Evolutionary conservation across 2,329 filamentous ascomycete genomes (phyloP), one percentile per base, ranked within the genome.

Genomic region (Cercospora brassicicola): DNA sequence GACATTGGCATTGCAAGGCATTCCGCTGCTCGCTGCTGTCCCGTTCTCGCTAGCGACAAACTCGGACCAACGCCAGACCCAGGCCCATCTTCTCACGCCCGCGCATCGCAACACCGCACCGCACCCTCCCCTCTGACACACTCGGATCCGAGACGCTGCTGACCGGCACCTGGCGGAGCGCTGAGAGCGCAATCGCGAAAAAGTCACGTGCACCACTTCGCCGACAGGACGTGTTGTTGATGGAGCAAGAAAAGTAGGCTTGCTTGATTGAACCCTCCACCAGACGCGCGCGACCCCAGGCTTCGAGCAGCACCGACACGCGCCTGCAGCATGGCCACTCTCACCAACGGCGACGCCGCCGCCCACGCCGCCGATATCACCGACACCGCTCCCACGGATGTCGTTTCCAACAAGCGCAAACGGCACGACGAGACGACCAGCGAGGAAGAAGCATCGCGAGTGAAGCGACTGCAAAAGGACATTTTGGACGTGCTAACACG

Each of bases 401-500:
- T 59, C 69, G 20, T 65, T 64, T 36, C 62, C 36, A 23, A 69
- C 42, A 84, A 84, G 74, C 81, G 83, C 56, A 84, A 84, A 77
- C 82, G 82, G 67, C 79, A 78, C 45, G 76, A 78, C 39, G 78
- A 77, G 73, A 60, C 64, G 20, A 65, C 73, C 69, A 75, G 78
- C 67, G 76, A 76, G 75, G 74, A 75, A 71, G 74, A n/a, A 62
- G 51, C 74, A 71, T 20, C 70, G 67, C 69, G 42, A n/a, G 73
- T 62, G 68, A 73, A 59, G 74, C 75, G 74, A 72, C 75, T 53
- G 18, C 78, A 83, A 42, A 72, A 73, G 11, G 81, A 84, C 68
- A 77, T 84, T 20, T 67, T 82, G 11, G 75, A 78, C 15, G 75
- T 84, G 1, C 70, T 84, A 31, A 76, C 80, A 71, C 78, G 76